Base-by-base conservation (phyloP, 345 rosid species). In the Populus nigra region DNA sequence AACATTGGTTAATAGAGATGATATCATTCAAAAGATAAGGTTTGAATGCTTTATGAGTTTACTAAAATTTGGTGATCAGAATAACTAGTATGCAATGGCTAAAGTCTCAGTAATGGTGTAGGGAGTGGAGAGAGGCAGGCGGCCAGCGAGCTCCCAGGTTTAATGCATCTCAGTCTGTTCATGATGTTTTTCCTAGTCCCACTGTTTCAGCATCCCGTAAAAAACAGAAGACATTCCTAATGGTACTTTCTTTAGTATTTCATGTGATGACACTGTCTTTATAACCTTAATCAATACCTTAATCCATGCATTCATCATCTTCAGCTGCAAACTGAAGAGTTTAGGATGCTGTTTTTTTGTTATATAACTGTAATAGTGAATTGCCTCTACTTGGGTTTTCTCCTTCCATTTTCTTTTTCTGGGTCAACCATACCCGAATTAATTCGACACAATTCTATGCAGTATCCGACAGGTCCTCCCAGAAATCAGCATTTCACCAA, bases 121-220 rank as follows among this genome's bases (percentile, higher is more conserved):
- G 99, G 90, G 90, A 96, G 65, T 93, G 99, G 98, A 91, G 99
- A 83, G 92, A 87, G 79, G 89, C 87, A 69, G 94, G 93, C 23
- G 98, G 84, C 53, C 82, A 74, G 83, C 93, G 89, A 80, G 79
- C 83, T 79, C 72, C 94, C 71, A 85, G 94, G 83, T 88, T 84
- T 35, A 84, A 74, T 66, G 83, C 86, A 62, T 67, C 91, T 65
- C 91, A 82, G 68, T 81, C 89, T 70, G 82, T 80, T 79, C 91
- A 86, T 38, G 93, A 94, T 84, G 81, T 90, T 78, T 70, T 88
- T 79, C 90, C 94, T 29, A 93, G 94, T 81, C 94, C 99, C 66
- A 86, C 86, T 73, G 81, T 89, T 80, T 88, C 98, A 76, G 92
- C 88, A 68, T 86, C 94, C 68, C 98, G 93, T 69, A 96, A 96